These are phyloP conservation scores for Aaosphaeria arxii DNA, from an alignment of 2,329 filamentous ascomycete genomes.

Conservation along the genomic window DNA sequence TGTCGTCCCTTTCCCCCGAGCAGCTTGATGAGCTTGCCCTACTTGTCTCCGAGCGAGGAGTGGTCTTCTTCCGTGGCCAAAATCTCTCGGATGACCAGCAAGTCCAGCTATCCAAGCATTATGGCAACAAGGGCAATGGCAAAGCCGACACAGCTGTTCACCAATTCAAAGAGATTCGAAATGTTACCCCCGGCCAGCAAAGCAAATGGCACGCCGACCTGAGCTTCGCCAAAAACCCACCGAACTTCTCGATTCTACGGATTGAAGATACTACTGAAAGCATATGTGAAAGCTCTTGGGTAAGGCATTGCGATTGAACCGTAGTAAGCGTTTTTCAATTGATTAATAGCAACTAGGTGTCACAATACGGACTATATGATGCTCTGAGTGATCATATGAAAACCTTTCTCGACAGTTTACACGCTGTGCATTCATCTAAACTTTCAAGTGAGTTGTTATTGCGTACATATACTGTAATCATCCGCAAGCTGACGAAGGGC, in stretches of 20 bases:
- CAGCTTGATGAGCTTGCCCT: conserved; percentile 45
- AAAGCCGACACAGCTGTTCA: background rate
- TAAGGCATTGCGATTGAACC: background rate
- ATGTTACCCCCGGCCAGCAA: background rate
- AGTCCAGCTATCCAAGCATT: conserved; percentile 2
- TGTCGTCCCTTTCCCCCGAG: conserved; percentile 38
- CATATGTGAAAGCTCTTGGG: background rate
- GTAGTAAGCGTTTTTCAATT: background rate
- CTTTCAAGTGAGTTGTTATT: background rate
- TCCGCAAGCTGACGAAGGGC: too few species aligned
- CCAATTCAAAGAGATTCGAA: conserved; percentile 32
- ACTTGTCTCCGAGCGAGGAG: conserved; percentile 28
- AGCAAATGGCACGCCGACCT: conserved; percentile 1
- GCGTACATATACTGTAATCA: background rate
- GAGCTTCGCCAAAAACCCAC: conserved; percentile 2
- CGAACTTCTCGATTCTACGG: conserved; percentile 5
- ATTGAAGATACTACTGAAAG: conserved; percentile 1
- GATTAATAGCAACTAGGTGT: background rate
- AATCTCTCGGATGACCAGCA: conserved; percentile 19
- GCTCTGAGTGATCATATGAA: conserved; percentile 7
- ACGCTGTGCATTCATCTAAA: conserved; percentile 4
- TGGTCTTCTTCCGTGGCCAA: conserved; percentile 46
- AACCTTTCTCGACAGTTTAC: conserved; percentile 5
- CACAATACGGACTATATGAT: conserved; percentile 13
- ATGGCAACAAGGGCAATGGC: background rate